Evolutionary conservation across 345 rosid genomes (phyloP).

Genomic region (Mangifera indica): DNA sequence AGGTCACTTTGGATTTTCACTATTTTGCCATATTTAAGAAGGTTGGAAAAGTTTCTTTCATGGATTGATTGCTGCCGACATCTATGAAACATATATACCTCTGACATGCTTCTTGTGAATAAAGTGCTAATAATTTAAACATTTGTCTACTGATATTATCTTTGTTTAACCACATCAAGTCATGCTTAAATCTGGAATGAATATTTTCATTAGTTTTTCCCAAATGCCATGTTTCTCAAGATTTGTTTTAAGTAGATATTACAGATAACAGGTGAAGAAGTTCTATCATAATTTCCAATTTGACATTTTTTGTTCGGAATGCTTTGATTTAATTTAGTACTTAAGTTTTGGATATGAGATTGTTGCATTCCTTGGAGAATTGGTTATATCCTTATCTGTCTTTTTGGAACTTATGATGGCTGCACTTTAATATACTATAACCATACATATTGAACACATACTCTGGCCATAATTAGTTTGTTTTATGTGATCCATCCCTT

Average conservation of each 20-base stretch:
- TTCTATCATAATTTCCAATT: not conserved
- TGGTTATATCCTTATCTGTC: too few relatives aligned
- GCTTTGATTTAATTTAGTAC: too few relatives aligned
- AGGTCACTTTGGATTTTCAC: too few relatives aligned
- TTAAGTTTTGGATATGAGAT: too few relatives aligned
- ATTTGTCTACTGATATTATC: constrained; percentile 6
- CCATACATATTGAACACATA: too few relatives aligned
- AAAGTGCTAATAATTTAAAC: not conserved
- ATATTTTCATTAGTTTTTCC: not conserved
- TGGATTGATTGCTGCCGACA: not conserved
- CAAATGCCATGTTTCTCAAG: not conserved
- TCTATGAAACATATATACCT: not conserved
- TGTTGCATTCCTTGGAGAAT: too few relatives aligned
- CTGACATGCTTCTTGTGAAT: not conserved
- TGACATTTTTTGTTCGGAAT: not conserved
- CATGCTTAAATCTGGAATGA: not conserved
- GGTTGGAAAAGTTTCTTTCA: not conserved
- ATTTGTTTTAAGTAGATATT: not conserved
- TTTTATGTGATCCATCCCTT: too few relatives aligned
- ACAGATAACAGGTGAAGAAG: not conserved
- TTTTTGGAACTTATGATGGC: too few relatives aligned
- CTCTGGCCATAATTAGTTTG: too few relatives aligned
- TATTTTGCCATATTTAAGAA: too few relatives aligned
- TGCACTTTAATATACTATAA: too few relatives aligned
- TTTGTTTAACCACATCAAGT: not conserved